These are phyloP conservation scores for Rhynchospora pubera DNA, from an alignment of 176 grass and related monocot species.

Conservation along the genomic window DNA sequence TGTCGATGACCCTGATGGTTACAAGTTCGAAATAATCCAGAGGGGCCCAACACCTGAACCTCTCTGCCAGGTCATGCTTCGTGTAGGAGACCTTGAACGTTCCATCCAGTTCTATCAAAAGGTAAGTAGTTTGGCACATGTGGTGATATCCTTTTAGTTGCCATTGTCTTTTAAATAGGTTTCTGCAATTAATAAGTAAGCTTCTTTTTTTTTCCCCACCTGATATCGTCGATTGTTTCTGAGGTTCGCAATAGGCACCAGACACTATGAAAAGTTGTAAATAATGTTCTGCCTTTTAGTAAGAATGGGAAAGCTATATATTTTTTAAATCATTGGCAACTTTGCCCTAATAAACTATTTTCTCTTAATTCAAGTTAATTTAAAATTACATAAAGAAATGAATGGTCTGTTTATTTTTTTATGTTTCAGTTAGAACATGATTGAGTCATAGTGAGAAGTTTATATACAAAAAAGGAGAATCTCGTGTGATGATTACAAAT, in stretches of 20 bases:
- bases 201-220: neutral
- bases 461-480: neutral
- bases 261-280: neutral
- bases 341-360: neutral
- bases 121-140: slow-evolving; percentile 27
- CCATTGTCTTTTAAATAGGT: neutral
- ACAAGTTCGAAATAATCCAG: slow-evolving; percentile 88
- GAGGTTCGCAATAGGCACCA: neutral
- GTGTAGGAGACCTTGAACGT: slow-evolving; percentile 83
- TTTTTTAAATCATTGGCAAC: neutral
- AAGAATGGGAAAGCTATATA: neutral
- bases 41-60: slow-evolving; percentile 78
- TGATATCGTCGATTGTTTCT: neutral
- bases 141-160: neutral
- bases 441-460: neutral
- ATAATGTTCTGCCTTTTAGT: neutral
- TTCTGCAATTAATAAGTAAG: neutral
- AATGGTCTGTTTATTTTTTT: neutral
- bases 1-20: slow-evolving; percentile 84
- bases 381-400: neutral
- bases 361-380: neutral
- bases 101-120: slow-evolving; percentile 93
- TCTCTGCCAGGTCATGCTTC: slow-evolving; percentile 98
- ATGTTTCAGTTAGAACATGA: neutral
- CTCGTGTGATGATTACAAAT: neutral